Percentiles rank a stretch among this genome's conserved stretches.
These are phyloP conservation scores for Claviceps capensis DNA, from an alignment of 2,329 filamentous ascomycete genomes.

Conservation along the genomic window DNA sequence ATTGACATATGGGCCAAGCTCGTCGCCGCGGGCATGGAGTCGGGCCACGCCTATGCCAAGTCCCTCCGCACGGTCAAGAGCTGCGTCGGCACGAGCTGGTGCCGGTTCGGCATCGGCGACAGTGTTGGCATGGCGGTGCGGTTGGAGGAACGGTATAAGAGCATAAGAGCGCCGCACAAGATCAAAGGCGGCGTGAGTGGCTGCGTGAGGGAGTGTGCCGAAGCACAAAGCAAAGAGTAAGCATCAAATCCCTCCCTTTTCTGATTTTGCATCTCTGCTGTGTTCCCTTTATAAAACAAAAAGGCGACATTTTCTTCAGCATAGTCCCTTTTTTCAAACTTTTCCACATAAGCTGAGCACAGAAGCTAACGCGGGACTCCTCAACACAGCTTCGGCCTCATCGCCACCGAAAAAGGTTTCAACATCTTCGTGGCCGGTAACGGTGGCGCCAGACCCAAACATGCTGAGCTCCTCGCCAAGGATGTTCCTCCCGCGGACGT, in stretches of 20 bases:
- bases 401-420: constrained; percentile 85
- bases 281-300: background rate
- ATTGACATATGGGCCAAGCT: constrained; percentile 69
- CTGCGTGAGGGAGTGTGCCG: constrained; percentile 84
- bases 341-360: background rate
- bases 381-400: constrained; percentile 59
- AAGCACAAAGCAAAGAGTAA: constrained; percentile 83
- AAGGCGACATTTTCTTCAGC: background rate
- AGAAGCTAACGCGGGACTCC: background rate
- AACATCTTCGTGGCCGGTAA: constrained; percentile 88
- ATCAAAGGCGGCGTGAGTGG: constrained; percentile 83
- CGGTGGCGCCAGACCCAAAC: constrained; percentile 71
- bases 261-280: background rate
- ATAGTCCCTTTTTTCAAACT: too few species aligned
- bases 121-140: constrained; percentile 83
- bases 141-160: constrained; percentile 83
- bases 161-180: constrained; percentile 78
- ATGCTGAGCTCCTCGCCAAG: constrained; percentile 72
- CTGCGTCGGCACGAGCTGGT: constrained; percentile 87
- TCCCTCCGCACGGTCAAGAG: constrained; percentile 80
- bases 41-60: constrained; percentile 83
- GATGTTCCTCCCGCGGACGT: constrained; percentile 76
- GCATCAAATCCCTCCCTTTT: constrained; percentile 14
- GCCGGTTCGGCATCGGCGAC: constrained; percentile 76
- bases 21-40: constrained; percentile 76